Evolutionary conservation across 805 yeast genomes (phyloP), one percentile per base, ranked within the genome.

Genomic region (Hanseniaspora meyeri): DNA sequence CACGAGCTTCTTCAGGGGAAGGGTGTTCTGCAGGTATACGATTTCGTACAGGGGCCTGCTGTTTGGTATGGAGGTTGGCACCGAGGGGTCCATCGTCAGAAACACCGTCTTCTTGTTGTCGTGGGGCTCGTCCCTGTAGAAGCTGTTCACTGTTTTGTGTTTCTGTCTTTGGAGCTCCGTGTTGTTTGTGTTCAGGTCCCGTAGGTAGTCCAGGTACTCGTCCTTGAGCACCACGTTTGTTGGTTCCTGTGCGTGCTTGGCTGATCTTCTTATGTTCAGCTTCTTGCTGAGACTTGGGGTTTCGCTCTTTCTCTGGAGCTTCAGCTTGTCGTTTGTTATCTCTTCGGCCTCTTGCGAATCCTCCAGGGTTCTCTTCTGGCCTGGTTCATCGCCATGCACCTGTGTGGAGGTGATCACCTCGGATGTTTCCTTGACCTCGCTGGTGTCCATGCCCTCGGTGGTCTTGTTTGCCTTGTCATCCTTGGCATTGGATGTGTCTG

Each of bases 21-120:
- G 72, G 0, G 96, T 85, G 65, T 91, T 96, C 1, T 95, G 86
- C 54, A 87, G 77, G 64, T 88, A 89, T 64, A 85, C 87, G 34
- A 91, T 70, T 64, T 93, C 97, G 0, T 96, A 87, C 59, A 91
- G 72, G 0, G 97, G 83, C 8, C 80, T 70, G 3, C 81, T 75
- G 49, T 78, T 79, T 0, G 81, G 73, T 10, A 80, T 71, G 59
- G 76, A 77, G 6, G 80, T 77, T 1, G 85, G 85, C 20, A 73
- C 66, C 2, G 63, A 66, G 49, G 77, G 82, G 16, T 79, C 79
- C 72, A 78, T 69, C 8, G 79, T 52, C 57, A 79, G 64, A 27
- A 74, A 73, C 51, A 77, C 64, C 0, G 75, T 63, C 34, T 78
- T 76, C 37, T 70, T 70, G 8, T 74, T 47, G 37, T 56, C 55